Base-by-base conservation (phyloP, 176 grass and related monocot species). In the Bonia amplexicaulis region DNA sequence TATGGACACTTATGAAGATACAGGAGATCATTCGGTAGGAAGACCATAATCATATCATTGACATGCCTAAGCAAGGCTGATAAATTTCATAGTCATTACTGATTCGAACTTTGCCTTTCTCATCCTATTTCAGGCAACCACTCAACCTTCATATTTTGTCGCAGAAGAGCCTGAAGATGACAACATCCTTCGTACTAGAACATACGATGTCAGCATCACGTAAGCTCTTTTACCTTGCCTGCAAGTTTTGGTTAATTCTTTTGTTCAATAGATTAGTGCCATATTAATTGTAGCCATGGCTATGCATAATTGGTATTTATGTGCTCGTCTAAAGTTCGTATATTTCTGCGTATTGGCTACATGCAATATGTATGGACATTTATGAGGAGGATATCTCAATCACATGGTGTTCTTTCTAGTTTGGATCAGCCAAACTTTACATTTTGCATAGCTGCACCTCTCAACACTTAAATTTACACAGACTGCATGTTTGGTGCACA, bases 131-230 rank as follows among this genome's bases (percentile, higher is more conserved):
- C 78, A 98, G 96, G 91, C 88, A 83, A 87, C 81, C 19, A 59
- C 88, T 80, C 86, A 90, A 58, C 84, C 96, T 29, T 74, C 82
- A 12, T 98, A 98, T 80, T 94, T 98, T 69, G 83, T 98, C 60
- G 88, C 91, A 27, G 88, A 95, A 78, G 93, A 95, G 79, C 91
- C 90, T 29, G 96, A 98, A 22, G 93, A 97, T 87, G 96, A 95
- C 80, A 98, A 98, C 78, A 98, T 98, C 74, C 96, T 98, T 83
- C 89, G 61, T 6, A 98, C 96, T 29, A 87, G 96, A 74, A 95
- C 96, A 71, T 98, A 98, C 77, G 96, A 98, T 84, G 82, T 98
- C 77, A 95, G 96, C 88, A 95, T 98, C 71, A 95, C 96, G 93
- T 98, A 90, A 95, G 93, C 52, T 85, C 58, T 59, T 80, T 64